Evolutionary conservation across 768 basidiomycete species (phyloP), one percentile per base, ranked within the genome.

Genomic region (Russula griseocarnosa): DNA sequence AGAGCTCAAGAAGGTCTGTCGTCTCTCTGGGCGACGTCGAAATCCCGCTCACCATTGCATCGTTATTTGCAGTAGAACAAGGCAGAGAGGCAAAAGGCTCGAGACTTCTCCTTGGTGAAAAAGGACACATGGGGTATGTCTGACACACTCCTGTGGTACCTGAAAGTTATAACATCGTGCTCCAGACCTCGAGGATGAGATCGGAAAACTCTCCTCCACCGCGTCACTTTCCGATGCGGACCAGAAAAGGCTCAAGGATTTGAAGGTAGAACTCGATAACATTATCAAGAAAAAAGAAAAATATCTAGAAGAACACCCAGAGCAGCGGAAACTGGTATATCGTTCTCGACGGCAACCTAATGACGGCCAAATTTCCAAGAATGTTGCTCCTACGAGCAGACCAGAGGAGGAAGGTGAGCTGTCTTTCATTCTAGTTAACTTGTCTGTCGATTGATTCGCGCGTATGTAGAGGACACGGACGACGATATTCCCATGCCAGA

Each of bases 71-170:
- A 85, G 83, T 87, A 95, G 93, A 96, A 98, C 81, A 98, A 97
- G 79, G 76, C 87, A 73, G 86, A 83, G 61, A 81, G 95, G 61
- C 76, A 82, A 55, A 94, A 95, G 76, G 76, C 85, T 18, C 83
- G 92, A 68, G 94, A 98, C 72, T 86, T 94, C 73, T 81, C 90
- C n/a, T 80, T 92, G 34, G 89, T 97, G 47, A 98, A 98, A 81
- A 94, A 93, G 75, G 94, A 98, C 71, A 97, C 94, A 3, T 77
- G 81, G 74, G 92, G 94, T 87, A 69, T 55, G 79, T 56, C 42
- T 71, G 44, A n/a, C 9, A 8, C 18, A 10, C 28, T 32, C 26
- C 28, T 5, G 10, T 52, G 6, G 18, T 9, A 16, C 28, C 8
- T 51, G 8, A 26, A 10, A 32, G 22, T 26, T 28, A 22, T 62